These are phyloP conservation scores for Nepenthes mirabilis DNA, from an alignment of 148 eudicot species.

Conservation along the genomic window DNA sequence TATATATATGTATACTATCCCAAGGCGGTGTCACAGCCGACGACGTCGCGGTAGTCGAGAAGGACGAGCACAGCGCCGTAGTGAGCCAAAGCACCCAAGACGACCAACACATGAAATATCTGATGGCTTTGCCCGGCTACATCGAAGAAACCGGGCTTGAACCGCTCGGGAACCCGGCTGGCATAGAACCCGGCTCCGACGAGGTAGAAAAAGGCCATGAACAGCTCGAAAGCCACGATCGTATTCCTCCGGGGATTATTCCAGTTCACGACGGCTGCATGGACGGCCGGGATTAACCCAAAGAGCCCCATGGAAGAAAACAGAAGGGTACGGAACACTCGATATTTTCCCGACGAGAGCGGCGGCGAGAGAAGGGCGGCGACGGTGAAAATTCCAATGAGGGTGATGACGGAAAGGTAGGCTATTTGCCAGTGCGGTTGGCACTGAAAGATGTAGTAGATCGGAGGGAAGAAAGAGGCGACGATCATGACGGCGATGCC, in stretches of 20 bases:
- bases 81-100: conserved; percentile 84
- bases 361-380: conserved; percentile 52
- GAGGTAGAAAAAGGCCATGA: conserved; percentile 65
- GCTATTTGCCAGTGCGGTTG: conserved; percentile 58
- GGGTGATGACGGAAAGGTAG: conserved; percentile 55
- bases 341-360: conserved; percentile 41
- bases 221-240: conserved; percentile 52
- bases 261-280: conserved; percentile 58
- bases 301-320: conserved; percentile 70
- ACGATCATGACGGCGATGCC: conserved; percentile 86
- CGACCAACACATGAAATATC: conserved; percentile 79
- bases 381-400: conserved; percentile 54
- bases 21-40: conserved; percentile 26
- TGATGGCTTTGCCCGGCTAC: conserved; percentile 91
- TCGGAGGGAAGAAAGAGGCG: conserved; percentile 91
- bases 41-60: conserved; percentile 36
- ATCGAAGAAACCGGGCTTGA: conserved; percentile 85
- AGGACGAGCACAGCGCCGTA: conserved; percentile 71
- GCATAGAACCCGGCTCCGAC: conserved; percentile 70
- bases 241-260: conserved; percentile 42
- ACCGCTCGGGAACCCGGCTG: conserved; percentile 74
- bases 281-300: conserved; percentile 64
- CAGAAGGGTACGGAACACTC: conserved; percentile 49
- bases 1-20: background rate
- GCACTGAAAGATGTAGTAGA: conserved; percentile 86